Evolutionary conservation across 441 rosid species (phyloP).

Genomic region (Theobroma grandiflorum): DNA sequence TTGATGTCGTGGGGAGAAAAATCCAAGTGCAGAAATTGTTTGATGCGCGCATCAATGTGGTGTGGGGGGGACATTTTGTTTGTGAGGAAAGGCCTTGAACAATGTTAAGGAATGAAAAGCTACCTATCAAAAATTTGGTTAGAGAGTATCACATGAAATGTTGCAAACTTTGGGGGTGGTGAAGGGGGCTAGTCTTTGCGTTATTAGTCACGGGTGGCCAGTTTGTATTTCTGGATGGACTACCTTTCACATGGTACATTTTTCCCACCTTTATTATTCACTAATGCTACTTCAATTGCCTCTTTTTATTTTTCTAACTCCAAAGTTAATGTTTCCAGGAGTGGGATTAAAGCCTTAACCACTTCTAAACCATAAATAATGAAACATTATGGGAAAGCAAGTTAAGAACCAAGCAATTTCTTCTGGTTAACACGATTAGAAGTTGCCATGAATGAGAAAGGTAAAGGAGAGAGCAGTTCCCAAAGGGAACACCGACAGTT

Average conservation of each 20-base stretch:
- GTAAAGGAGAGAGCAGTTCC: too few relatives aligned
- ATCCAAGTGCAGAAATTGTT: neutral
- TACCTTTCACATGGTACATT: slow-evolving; percentile 2
- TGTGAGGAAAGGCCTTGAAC: neutral
- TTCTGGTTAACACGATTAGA: neutral
- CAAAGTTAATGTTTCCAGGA: neutral
- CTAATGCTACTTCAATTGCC: neutral
- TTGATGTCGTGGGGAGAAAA: neutral
- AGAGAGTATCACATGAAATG: neutral
- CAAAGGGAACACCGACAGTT: too few relatives aligned
- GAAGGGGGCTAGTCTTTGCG: neutral
- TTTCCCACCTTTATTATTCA: neutral
- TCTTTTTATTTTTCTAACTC: neutral
- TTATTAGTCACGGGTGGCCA: neutral
- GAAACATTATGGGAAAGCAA: neutral
- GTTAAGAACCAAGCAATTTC: neutral
- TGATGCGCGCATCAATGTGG: neutral
- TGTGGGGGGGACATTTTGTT: too few relatives aligned
- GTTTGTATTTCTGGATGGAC: neutral
- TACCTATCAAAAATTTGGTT: neutral
- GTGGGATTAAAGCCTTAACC: too few relatives aligned
- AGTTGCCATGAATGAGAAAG: neutral
- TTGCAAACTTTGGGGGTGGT: neutral
- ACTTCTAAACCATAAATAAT: neutral
- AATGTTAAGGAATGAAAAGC: neutral